A percentile compares a stretch with the other conserved stretches of the same genome.
Evolutionary conservation across 148 eudicot genomes (phyloP).

Genomic region (Bassia scoparia): DNA sequence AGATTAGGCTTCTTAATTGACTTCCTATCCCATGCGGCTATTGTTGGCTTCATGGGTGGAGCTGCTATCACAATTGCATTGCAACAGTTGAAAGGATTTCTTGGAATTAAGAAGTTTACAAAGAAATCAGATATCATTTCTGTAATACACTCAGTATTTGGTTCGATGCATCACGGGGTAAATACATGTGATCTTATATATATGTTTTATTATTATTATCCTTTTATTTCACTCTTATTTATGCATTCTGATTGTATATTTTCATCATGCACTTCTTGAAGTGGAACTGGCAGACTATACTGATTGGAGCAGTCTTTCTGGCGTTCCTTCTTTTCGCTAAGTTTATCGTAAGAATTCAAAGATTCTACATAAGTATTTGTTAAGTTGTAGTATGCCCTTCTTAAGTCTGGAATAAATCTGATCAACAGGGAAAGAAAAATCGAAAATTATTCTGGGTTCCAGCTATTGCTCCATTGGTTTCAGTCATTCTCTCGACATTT

Average conservation of each 20-base stretch:
- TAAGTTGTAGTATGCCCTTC: constrained; percentile 19
- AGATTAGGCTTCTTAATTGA: constrained; percentile 73
- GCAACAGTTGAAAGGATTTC: constrained; percentile 69
- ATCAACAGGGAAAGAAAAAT: constrained; percentile 56
- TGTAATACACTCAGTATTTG: constrained; percentile 48
- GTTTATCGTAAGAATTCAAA: constrained; percentile 49
- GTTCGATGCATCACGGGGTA: constrained; percentile 52
- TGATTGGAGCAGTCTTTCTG: constrained; percentile 67
- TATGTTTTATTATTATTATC: too few species aligned
- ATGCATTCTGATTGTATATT: background rate
- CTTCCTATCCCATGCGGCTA: constrained; percentile 71
- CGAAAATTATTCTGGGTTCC: constrained; percentile 59
- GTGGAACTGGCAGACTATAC: constrained; percentile 92
- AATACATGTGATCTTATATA: background rate
- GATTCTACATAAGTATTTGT: background rate
- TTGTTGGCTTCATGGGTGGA: constrained; percentile 82
- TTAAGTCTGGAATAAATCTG: constrained; percentile 11
- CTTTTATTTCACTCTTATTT: background rate
- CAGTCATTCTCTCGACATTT: constrained; percentile 48
- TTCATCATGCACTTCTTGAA: constrained; percentile 24
- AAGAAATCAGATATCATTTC: constrained; percentile 56
- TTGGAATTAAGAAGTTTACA: constrained; percentile 60
- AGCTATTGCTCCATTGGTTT: constrained; percentile 51
- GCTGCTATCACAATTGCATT: constrained; percentile 73
- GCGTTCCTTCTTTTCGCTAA: constrained; percentile 64